Conservation (phyloP, 768 basidiomycete genomes). For the Hygrocybe coccinea region DNA sequence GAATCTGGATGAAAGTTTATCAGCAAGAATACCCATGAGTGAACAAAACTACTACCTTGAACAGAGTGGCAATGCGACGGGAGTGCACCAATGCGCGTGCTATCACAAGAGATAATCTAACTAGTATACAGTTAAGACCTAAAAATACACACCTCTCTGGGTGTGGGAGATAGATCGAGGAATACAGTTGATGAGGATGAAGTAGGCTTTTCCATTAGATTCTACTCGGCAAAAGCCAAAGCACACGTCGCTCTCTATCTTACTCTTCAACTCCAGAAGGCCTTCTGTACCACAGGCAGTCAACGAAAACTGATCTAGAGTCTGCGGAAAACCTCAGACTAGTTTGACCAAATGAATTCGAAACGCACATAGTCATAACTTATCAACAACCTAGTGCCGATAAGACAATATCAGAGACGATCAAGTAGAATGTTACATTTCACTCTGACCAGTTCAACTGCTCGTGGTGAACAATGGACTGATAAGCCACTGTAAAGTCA, state of each 20-base stretch:
- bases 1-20: conserved; percentile 19
- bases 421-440: too few species aligned
- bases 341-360: background rate
- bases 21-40: conserved; percentile 1
- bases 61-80: conserved; percentile 41
- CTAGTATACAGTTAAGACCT: background rate
- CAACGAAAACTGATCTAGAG: background rate
- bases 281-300: conserved; percentile 32
- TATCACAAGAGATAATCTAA: conserved; percentile 20
- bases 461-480: too few species aligned
- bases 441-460: too few species aligned
- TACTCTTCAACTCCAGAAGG: conserved; percentile 43
- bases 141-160: conserved; percentile 25
- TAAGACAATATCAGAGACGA: background rate
- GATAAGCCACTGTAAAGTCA: too few species aligned
- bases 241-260: conserved; percentile 36
- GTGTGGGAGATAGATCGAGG: conserved; percentile 39
- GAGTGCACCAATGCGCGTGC: conserved; percentile 47
- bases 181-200: conserved; percentile 42
- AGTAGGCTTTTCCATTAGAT: conserved; percentile 32
- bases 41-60: conserved; percentile 37
- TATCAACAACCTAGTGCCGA: background rate
- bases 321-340: background rate
- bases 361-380: conserved; percentile 1
- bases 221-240: conserved; percentile 47